Percentiles rank a stretch among this genome's conserved stretches.
phyloP scores from a whole-genome alignment of 2,329 filamentous ascomycete genomes.

The Penicillium rolfsii region DNA sequence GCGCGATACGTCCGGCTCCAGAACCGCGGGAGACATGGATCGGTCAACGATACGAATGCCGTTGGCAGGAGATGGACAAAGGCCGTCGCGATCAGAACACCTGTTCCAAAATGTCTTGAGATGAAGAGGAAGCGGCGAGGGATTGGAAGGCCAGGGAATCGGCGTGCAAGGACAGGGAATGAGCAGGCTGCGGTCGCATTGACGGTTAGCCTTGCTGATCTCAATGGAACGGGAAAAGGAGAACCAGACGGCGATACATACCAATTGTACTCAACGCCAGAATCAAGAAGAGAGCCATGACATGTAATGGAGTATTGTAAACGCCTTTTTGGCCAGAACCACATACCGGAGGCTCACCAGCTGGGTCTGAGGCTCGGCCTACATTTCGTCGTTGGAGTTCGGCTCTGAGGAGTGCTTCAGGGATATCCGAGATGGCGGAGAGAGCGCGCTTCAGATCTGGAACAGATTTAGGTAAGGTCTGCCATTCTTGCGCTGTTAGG shows the following conservation, averaged over 20 bases:
- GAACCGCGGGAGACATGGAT: slow-evolving; percentile 71
- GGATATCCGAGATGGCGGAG: slow-evolving; percentile 35
- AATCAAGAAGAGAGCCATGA: slow-evolving; percentile 70
- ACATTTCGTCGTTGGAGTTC: slow-evolving; percentile 37
- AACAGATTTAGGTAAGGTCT: neutral
- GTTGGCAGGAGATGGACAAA: slow-evolving; percentile 66
- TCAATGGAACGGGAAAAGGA: neutral
- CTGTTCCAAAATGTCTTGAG: slow-evolving; percentile 62
- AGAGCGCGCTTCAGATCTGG: slow-evolving; percentile 28
- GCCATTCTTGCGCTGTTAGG: neutral
- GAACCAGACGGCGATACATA: slow-evolving; percentile 26
- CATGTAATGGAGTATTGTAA: slow-evolving; percentile 70
- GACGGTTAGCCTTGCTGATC: slow-evolving; percentile 12
- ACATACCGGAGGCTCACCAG: slow-evolving; percentile 34
- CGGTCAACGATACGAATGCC: slow-evolving; percentile 62
- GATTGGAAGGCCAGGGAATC: slow-evolving; percentile 63
- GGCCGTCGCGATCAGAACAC: slow-evolving; percentile 60
- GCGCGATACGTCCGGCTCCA: slow-evolving; percentile 80
- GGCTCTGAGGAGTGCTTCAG: slow-evolving; percentile 38
- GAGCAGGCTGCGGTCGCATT: slow-evolving; percentile 54
- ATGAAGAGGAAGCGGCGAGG: slow-evolving; percentile 63
- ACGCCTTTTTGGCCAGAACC: slow-evolving; percentile 41
- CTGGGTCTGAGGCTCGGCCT: slow-evolving; percentile 18
- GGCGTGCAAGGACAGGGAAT: slow-evolving; percentile 63
- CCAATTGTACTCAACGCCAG: slow-evolving; percentile 55